These are phyloP conservation scores for Exserohilum rostratum DNA, from an alignment of 2,329 filamentous ascomycete species.

Conservation along the genomic window DNA sequence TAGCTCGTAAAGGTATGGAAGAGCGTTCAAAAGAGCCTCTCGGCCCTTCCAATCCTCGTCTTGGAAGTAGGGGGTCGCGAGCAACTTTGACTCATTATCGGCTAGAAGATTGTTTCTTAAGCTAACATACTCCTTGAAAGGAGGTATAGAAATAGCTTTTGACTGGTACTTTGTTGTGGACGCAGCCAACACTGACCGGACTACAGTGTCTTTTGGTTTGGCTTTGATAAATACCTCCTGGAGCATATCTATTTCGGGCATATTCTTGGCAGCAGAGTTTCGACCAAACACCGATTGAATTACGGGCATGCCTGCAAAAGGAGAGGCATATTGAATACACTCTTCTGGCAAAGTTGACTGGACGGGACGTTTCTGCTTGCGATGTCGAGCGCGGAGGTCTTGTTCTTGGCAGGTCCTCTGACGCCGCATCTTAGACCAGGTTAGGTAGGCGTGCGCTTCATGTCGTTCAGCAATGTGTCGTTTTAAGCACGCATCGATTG, in stretches of 20 bases:
- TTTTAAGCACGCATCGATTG: constrained; percentile 19
- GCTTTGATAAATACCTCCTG: constrained; percentile 27
- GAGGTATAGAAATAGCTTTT: constrained; percentile 36
- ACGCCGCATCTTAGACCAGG: constrained; percentile 21
- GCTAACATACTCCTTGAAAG: constrained; percentile 51
- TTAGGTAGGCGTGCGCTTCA: constrained; percentile 24
- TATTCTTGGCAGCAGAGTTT: background rate
- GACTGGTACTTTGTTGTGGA: constrained; percentile 25
- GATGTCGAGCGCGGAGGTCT: constrained; percentile 15
- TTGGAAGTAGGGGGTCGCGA: constrained; percentile 45
- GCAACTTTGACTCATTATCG: constrained; percentile 49
- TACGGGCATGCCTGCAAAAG: constrained; percentile 29
- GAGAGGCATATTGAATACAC: constrained; percentile 27
- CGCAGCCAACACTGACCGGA: constrained; percentile 13
- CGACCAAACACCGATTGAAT: constrained; percentile 20
- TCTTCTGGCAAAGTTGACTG: constrained; percentile 6
- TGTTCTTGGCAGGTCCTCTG: constrained; percentile 31
- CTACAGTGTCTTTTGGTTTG: constrained; percentile 13
- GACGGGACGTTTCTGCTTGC: background rate
- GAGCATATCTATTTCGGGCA: constrained; percentile 11
- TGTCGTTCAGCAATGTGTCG: constrained; percentile 18
- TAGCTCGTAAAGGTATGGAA: constrained; percentile 40
- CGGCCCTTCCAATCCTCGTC: constrained; percentile 29
- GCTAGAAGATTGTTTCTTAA: constrained; percentile 51
- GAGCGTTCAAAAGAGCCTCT: constrained; percentile 29